Percentiles rank a stretch among this genome's conserved stretches.
These are phyloP conservation scores for Selenicereus undatus DNA, from an alignment of 148 eudicot species.

Conservation along the genomic window DNA sequence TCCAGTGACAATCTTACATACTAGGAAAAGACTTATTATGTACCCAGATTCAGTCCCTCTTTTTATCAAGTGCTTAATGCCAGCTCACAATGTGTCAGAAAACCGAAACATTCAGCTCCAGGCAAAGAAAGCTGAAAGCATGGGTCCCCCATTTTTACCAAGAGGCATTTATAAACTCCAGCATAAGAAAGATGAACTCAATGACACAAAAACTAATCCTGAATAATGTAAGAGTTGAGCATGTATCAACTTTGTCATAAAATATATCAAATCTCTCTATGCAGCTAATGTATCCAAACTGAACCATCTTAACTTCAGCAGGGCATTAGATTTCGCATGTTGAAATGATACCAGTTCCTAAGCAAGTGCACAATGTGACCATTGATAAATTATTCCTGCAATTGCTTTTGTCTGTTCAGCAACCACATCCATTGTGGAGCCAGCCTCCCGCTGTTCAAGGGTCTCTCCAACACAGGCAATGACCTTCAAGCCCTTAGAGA, in stretches of 20 bases:
- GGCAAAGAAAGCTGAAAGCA: slow-evolving; percentile 3
- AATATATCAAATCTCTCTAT: not conserved
- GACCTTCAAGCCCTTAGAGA: slow-evolving; percentile 80
- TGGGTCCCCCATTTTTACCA: not conserved
- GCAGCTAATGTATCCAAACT: not conserved
- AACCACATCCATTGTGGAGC: slow-evolving; percentile 79
- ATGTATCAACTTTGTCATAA: not conserved
- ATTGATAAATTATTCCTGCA: slow-evolving; percentile 45
- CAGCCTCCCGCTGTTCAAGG: slow-evolving; percentile 88
- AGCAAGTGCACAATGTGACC: not conserved
- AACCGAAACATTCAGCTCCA: slow-evolving; percentile 6
- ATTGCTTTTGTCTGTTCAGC: slow-evolving; percentile 89
- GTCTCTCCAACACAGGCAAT: slow-evolving; percentile 96
- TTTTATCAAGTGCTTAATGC: not conserved
- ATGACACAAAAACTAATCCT: not conserved
- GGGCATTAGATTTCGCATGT: not conserved
- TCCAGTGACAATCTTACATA: slow-evolving; percentile 5
- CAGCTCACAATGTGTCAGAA: not conserved
- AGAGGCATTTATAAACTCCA: not conserved
- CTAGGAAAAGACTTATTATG: not conserved
- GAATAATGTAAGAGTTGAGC: not conserved
- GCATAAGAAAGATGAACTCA: not conserved
- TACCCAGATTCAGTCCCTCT: not conserved
- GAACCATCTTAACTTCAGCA: slow-evolving; percentile 1
- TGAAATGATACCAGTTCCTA: not conserved